A percentile compares a stretch with the other conserved stretches of the same genome.
These are phyloP conservation scores for Petunia axillaris DNA, from an alignment of 257 asterid species.

Conservation along the genomic window DNA sequence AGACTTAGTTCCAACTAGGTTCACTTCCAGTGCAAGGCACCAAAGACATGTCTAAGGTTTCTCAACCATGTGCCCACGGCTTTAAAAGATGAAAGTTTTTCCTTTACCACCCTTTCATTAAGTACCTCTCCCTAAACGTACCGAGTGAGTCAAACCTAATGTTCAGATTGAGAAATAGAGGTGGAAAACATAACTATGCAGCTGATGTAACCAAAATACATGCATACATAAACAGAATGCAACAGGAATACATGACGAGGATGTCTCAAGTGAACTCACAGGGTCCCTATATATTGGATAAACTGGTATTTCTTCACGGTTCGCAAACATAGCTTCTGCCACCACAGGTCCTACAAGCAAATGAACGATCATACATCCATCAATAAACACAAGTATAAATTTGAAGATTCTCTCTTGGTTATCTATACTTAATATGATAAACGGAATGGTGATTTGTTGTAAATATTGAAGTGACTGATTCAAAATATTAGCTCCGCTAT, in stretches of 20 bases:
- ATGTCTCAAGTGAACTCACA: conserved; percentile 49
- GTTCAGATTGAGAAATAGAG: not conserved
- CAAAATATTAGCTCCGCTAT: not conserved
- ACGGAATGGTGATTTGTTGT: not conserved
- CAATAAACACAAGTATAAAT: not conserved
- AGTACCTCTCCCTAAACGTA: not conserved
- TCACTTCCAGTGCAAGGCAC: not conserved
- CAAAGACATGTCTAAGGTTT: not conserved
- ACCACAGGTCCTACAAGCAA: conserved; percentile 81
- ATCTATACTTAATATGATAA: not conserved
- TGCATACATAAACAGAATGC: conserved; percentile 15
- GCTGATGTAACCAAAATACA: not conserved
- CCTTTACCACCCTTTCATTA: not conserved
- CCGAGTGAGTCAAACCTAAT: conserved; percentile 10
- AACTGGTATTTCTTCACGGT: conserved; percentile 91
- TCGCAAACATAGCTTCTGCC: conserved; percentile 96
- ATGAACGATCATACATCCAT: not conserved
- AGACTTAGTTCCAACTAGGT: not conserved
- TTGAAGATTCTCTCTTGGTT: conserved; percentile 2
- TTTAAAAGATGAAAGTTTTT: not conserved
- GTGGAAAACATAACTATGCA: not conserved
- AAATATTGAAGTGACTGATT: not conserved
- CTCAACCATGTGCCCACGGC: not conserved
- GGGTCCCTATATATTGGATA: conserved; percentile 97
- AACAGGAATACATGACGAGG: not conserved